Conservation (phyloP, 2,329 filamentous ascomycete species). For the Alternaria infectoria region DNA sequence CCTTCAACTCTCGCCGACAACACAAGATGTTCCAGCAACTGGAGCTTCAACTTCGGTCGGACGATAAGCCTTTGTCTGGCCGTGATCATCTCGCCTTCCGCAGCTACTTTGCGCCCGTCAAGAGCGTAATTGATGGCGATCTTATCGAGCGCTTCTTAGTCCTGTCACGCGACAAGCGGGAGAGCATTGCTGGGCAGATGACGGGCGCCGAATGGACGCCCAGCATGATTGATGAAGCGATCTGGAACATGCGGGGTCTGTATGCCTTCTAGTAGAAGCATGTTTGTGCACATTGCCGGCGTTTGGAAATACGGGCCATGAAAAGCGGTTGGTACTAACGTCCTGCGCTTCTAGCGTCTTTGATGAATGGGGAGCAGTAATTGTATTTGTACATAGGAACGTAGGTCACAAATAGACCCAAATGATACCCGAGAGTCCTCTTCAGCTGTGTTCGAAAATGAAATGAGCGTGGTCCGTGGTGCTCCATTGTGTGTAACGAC, state of each 20-base stretch:
- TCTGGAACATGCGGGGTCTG: slow-evolving; percentile 55
- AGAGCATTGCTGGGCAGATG: slow-evolving; percentile 91
- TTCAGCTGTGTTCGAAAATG: not conserved
- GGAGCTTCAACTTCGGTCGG: slow-evolving; percentile 80
- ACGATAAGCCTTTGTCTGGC: slow-evolving; percentile 83
- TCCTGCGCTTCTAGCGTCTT: not conserved
- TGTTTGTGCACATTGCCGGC: not conserved
- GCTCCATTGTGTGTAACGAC: no score
- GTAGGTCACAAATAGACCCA: slow-evolving; percentile 12
- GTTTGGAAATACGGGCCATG: slow-evolving; percentile 7
- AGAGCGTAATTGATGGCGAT: slow-evolving; percentile 96
- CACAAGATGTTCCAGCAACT: slow-evolving; percentile 97
- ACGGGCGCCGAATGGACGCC: slow-evolving; percentile 74
- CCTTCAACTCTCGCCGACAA: slow-evolving; percentile 89
- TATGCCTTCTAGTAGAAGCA: slow-evolving; percentile 36
- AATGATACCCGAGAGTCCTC: slow-evolving; percentile 11
- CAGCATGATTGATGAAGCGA: slow-evolving; percentile 94
- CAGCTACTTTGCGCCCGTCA: slow-evolving; percentile 94
- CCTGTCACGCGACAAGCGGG: slow-evolving; percentile 85
- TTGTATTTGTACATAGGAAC: slow-evolving; percentile 14
- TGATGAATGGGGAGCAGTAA: not conserved
- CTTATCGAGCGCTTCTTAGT: slow-evolving; percentile 90
- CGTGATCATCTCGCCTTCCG: slow-evolving; percentile 95
- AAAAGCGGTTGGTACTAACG: not conserved
- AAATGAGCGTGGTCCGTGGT: no score